A percentile compares a stretch with the other conserved stretches of the same genome.
phyloP scores from a whole-genome alignment of 768 basidiomycete species.

The Termitomyces sp. region DNA sequence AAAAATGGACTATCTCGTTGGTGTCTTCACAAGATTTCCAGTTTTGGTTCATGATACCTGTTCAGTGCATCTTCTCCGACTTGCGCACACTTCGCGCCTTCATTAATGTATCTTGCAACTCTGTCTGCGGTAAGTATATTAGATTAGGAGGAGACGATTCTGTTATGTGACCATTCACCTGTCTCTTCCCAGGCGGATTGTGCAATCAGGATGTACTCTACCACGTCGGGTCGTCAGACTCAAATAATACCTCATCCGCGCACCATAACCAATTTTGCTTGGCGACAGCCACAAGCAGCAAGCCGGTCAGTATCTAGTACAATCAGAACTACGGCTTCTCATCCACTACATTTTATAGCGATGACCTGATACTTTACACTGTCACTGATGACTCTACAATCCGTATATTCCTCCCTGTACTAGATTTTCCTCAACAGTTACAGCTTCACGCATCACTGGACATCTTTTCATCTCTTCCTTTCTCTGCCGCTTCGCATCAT shows the following conservation, averaged over 20 bases:
- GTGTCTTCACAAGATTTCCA: conserved; percentile 12
- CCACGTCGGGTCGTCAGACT: conserved; percentile 62
- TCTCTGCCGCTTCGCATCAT: conserved; percentile 27
- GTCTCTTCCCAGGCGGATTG: conserved; percentile 43
- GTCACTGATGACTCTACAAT: conserved; percentile 78
- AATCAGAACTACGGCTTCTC: neutral
- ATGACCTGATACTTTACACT: conserved; percentile 77
- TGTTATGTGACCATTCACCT: neutral
- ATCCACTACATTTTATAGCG: conserved; percentile 31
- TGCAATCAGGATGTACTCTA: conserved; percentile 61
- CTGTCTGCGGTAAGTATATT: conserved; percentile 45
- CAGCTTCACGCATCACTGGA: conserved; percentile 83
- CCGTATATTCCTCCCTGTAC: conserved; percentile 81
- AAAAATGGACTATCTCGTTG: conserved; percentile 69
- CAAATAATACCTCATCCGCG: conserved; percentile 72
- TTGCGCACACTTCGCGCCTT: conserved; percentile 65
- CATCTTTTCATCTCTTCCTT: conserved; percentile 52
- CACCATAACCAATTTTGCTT: conserved; percentile 61
- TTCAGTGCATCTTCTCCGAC: conserved; percentile 44
- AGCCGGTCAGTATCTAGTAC: conserved; percentile 37
- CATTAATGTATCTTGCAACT: conserved; percentile 67
- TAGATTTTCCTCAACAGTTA: conserved; percentile 79
- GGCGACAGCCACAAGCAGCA: conserved; percentile 66
- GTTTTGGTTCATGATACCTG: conserved; percentile 1
- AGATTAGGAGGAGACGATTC: neutral